Conservation (phyloP, 441 rosid species). For the Omphalea diandra region DNA sequence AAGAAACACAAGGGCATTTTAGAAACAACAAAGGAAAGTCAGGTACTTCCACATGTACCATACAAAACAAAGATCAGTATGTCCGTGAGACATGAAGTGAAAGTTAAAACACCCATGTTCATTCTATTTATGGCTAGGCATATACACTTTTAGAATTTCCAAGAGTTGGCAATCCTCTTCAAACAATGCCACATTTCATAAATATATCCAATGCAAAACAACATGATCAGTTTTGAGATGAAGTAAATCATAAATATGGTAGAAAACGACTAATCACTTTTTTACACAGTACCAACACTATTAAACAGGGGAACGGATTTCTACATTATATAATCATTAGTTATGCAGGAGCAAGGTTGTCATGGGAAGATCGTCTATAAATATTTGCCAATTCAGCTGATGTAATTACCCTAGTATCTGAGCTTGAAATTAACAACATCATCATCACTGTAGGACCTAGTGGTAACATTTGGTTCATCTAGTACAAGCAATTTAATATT, state of each 20-base stretch:
- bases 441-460: no score
- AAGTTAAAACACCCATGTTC: conserved; percentile 26
- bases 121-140: conserved; percentile 31
- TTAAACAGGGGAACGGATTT: not conserved
- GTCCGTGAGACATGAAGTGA: conserved; percentile 32
- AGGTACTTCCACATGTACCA: conserved; percentile 27
- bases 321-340: not conserved
- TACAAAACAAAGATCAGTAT: conserved; percentile 17
- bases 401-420: no score
- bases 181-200: conserved; percentile 11
- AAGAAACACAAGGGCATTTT: conserved; percentile 17
- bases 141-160: conserved; percentile 22
- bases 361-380: not conserved
- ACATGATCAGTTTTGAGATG: not conserved
- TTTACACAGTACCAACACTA: not conserved
- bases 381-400: not conserved
- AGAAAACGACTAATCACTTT: not conserved
- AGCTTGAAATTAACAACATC: no score
- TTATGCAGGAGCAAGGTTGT: not conserved
- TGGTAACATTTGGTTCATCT: conserved; percentile 6
- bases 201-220: not conserved
- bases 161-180: not conserved
- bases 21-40: conserved; percentile 27
- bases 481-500: conserved; percentile 12
- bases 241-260: not conserved